Percentiles rank a stretch among this genome's conserved stretches.
Evolutionary conservation across 2,329 filamentous ascomycete genomes (phyloP).

Genomic region (Phialophora verrucosa): DNA sequence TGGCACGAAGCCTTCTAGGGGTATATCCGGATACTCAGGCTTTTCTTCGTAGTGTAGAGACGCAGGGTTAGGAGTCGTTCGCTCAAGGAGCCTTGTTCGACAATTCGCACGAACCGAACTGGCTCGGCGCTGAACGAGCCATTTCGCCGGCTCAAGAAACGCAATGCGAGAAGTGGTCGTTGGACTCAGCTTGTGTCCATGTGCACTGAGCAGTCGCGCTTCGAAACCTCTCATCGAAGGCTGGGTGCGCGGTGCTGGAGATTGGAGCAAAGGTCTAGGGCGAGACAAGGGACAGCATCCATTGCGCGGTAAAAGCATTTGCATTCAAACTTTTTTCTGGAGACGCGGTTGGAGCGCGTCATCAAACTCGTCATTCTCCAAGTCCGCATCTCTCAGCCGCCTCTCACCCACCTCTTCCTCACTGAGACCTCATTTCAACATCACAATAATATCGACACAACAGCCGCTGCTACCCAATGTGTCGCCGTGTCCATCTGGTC

Average conservation of each 20-base stretch:
- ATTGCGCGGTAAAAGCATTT: background rate
- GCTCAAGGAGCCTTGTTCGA: conserved; percentile 4
- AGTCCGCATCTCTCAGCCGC: background rate
- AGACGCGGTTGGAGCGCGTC: conserved; percentile 3
- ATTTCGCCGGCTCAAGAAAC: background rate
- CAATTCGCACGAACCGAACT: background rate
- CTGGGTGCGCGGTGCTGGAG: background rate
- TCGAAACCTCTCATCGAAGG: conserved; percentile 14
- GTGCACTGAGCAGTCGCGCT: conserved; percentile 10
- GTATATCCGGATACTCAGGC: background rate
- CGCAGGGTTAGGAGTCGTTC: conserved; percentile 5
- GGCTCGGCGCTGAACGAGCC: conserved; percentile 3
- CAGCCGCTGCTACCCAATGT: background rate
- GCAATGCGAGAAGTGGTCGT: background rate
- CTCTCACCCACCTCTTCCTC: too few species aligned
- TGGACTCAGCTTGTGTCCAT: conserved; percentile 2
- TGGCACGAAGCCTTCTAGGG: background rate
- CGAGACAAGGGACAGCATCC: background rate
- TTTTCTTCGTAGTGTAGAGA: background rate
- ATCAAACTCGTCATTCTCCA: background rate
- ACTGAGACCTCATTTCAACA: background rate
- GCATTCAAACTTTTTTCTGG: background rate
- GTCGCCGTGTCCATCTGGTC: too few species aligned
- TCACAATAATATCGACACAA: background rate
- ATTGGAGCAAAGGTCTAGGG: background rate